Percentiles rank a stretch among this genome's conserved stretches.
Evolutionary conservation across 1,139 yeast genomes (phyloP).

Genomic region (Kodamaea ohmeri): DNA sequence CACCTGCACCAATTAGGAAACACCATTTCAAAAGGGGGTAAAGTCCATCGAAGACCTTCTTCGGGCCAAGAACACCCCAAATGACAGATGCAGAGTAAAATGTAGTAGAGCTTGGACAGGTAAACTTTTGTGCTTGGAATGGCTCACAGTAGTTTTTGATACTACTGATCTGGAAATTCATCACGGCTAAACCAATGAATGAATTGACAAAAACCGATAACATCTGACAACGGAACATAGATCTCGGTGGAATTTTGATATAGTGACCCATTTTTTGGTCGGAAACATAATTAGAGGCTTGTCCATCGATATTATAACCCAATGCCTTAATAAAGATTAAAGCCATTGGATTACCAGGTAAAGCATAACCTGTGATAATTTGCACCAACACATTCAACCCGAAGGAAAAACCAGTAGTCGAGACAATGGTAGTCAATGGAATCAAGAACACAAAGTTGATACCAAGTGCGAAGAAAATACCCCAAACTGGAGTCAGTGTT

Average conservation of each 20-base stretch:
- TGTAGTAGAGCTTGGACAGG: conserved; percentile 35
- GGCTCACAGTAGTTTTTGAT: conserved; percentile 28
- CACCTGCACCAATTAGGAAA: conserved; percentile 30
- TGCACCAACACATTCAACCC: conserved; percentile 23
- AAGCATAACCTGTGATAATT: conserved; percentile 21
- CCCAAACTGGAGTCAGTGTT: conserved; percentile 23
- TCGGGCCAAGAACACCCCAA: conserved; percentile 40
- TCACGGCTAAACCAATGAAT: conserved; percentile 25
- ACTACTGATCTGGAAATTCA: conserved; percentile 30
- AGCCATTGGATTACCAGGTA: conserved; percentile 24
- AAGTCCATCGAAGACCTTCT: conserved; percentile 30
- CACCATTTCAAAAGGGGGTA: conserved; percentile 37
- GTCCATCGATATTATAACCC: conserved; percentile 29
- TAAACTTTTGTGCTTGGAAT: conserved; percentile 26
- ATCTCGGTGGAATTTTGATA: conserved; percentile 33
- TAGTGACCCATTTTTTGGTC: conserved; percentile 39
- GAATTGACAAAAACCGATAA: conserved; percentile 28
- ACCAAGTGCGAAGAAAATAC: conserved; percentile 21
- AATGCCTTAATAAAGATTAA: conserved; percentile 21
- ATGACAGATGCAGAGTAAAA: conserved; percentile 33
- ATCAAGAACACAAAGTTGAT: conserved; percentile 22
- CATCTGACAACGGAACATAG: conserved; percentile 34
- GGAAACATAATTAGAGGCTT: conserved; percentile 35
- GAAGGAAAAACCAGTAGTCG: conserved; percentile 20
- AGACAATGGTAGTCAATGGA: conserved; percentile 17